Base-by-base conservation (phyloP, 768 basidiomycete species). In the Pholiota microspora region DNA sequence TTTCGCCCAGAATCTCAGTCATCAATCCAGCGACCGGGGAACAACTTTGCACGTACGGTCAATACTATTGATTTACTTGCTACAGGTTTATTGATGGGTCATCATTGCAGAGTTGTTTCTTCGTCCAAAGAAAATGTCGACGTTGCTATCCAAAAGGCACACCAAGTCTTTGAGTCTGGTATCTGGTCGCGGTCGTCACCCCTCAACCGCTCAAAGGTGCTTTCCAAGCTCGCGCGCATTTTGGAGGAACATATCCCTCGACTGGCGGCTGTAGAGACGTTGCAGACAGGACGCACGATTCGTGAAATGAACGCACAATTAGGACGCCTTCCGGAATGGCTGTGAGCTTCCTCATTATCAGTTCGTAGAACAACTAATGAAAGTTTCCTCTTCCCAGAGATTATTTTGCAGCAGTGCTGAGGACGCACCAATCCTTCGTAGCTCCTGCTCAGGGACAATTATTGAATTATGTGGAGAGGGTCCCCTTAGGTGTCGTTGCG, bases 401-500 rank as follows among this genome's bases (percentile, higher is more conserved):
- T 51, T 94, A 94, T 63, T 92, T 83, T 60, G 80, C 87, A 23
- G 87, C 90, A 0, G 67, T 93, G 3, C 64, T 92, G 40, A 74
- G 91, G 45, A 93, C 90, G 2, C 77, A 82, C 40, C 83, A 86
- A 65, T 77, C 72, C 5, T 86, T 83, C 57, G 77, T 92, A 15
- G 83, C 88, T 12, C 92, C 91, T 2, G 89, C 89, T 0, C 86
- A 91, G 61, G 92, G 92, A 0, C 83, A 81, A 50, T 67, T 94
- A 34, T 70, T 93, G 31, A 94, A 93, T 63, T 86, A 89, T 66
- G 85, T 94, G 4, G 80, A 83, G 46, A 80, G 92, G 12, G 76
- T 91, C 9, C 91, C 92, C 0, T 78, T 94, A 0, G 92, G 92
- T 9, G 92, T 93, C n/a, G 89, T 92, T 34, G 92, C 86, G 0